Evolutionary conservation across 805 yeast genomes (phyloP), one percentile per base, ranked within the genome.

Genomic region (Metschnikowia henanensis): DNA sequence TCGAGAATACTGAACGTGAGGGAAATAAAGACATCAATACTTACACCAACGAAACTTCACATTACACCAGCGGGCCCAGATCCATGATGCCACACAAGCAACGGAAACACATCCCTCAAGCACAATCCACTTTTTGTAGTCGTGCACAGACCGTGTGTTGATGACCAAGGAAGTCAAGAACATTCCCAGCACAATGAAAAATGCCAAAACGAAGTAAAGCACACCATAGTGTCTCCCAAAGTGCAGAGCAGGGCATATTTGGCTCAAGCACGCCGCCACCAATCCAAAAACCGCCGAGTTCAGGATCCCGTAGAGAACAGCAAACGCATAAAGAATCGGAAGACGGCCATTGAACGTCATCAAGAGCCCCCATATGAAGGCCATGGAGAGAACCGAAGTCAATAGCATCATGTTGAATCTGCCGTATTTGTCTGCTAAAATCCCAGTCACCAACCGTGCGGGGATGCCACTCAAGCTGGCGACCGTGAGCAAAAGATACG

Each of bases 171-270:
- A 43, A 15, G 49, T 38, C 12, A 41, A 13, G 39, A 33, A 50
- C 39, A 50, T 44, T 4, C 53, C 53, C 36, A 44, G 33, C 20
- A 44, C 41, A 15, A 36, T 43, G 30, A 43, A 30, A 40, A 50
- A 46, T 7, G 51, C 45, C 35, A 47, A 36, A 33, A 39, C 43
- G 17, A 46, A 50, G 58, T 81, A 83, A 44, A 81, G 73, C n/a
- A 87, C 73, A 0, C 90, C 90, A 51, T 80, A 85, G 20, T 84
- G 64, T 49, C 77, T 80, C n/a, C 91, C 91, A 57, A 83, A 84
- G 43, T 80, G 77, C 45, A 72, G 68, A 0, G 84, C 81, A 10
- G 73, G 75, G 15, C 83, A 76, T 20, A 86, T 79, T 39, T 77
- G 77, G 0, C 86, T 77, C 13, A 83, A 73, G 47, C 90, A 84